Evolutionary conservation across 768 basidiomycete species (phyloP), one percentile per base, ranked within the genome.

Genomic region (Agaricus subrufescens): DNA sequence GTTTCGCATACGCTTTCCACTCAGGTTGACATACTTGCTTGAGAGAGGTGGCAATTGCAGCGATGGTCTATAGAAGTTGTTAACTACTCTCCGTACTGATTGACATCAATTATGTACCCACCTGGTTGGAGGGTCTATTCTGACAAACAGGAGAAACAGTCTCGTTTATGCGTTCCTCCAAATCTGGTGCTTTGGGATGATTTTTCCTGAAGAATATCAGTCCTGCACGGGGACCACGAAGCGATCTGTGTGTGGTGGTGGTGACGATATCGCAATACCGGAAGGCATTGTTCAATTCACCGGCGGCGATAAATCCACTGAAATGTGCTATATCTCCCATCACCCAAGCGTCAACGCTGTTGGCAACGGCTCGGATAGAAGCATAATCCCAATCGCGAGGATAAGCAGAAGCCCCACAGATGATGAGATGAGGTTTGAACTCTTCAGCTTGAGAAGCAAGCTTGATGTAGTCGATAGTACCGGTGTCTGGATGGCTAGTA

Each of bases 81-180:
- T 8, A 6, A n/a, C 11, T 34, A 47, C 42, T 4, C 34, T 49
- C n/a, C 40, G 29, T 40, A 40, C 12, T 50, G 29, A 15, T n/a
- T 29, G n/a, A 8, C 1, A 25, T 11, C 23, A 25, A 44, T 27
- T 3, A 19, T 10, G 45, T 31, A 61, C 84, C 52, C 54, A 91
- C 90, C 76, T 98, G 94, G 78, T 98, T 98, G 80, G 98, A 97
- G 43, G 96, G 97, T 47, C 96, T 96, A 73, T 97, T 97, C 75
- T 98, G 97, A 82, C 97, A 98, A 38, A 96, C 95, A 56, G 97
- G 97, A 86, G 98, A 99, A 60, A 99, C 96, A 50, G 97, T 94
- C 38, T 96, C 91, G 71, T 98, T 98, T 65, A 99, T 86, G 54
- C 95, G 89, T 73, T 92, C 92, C 81, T 98, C 96, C 44, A 99